Evolutionary conservation across 805 yeast species (phyloP).

Genomic region (Sugiyamaella chiloensis): DNA sequence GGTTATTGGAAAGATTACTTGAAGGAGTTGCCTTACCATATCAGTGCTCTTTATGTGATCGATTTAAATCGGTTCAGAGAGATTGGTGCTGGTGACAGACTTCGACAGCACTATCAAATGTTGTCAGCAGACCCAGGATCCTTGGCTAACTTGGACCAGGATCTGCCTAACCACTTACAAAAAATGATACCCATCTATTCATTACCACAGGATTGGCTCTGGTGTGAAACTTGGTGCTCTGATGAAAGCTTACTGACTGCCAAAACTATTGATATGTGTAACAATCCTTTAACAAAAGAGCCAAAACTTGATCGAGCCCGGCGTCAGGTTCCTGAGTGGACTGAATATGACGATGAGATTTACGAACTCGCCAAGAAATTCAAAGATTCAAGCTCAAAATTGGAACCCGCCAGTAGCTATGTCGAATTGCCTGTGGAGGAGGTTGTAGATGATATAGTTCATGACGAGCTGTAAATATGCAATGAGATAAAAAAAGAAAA

Average conservation of each 20-base stretch:
- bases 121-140: conserved; percentile 77
- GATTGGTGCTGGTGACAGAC: conserved; percentile 68
- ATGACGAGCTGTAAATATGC: conserved; percentile 14
- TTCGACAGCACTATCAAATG: conserved; percentile 82
- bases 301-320: conserved; percentile 72
- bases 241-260: conserved; percentile 60
- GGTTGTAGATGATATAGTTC: conserved; percentile 6
- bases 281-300: conserved; percentile 79
- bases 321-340: conserved; percentile 79
- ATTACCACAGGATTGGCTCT: conserved; percentile 78
- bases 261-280: conserved; percentile 78
- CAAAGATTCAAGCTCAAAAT: too few species aligned
- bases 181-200: conserved; percentile 61
- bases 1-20: conserved; percentile 82
- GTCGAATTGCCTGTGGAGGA: not conserved
- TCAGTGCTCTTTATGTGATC: conserved; percentile 79
- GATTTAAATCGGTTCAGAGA: conserved; percentile 67
- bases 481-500: not conserved
- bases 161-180: conserved; percentile 87
- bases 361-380: conserved; percentile 22
- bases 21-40: conserved; percentile 60
- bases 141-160: conserved; percentile 83
- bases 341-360: conserved; percentile 56
- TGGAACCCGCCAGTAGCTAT: too few species aligned
- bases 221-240: conserved; percentile 94